Evolutionary conservation across 2,329 filamentous ascomycete genomes (phyloP), one percentile per base, ranked within the genome.

Genomic region (Lachnum nothofagi): DNA sequence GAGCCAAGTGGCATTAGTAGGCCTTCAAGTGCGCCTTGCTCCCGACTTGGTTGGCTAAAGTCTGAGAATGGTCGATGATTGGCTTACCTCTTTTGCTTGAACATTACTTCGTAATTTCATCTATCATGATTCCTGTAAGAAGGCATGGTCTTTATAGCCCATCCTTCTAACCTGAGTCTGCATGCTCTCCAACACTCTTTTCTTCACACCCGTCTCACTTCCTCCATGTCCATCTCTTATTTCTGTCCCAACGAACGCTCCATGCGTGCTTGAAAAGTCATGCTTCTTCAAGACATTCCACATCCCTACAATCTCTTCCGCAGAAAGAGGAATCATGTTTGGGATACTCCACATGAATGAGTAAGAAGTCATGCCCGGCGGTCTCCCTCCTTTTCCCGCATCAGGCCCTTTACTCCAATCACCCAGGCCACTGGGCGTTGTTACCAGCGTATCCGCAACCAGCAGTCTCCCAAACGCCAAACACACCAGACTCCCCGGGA

Each of bases 321-420:
- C 80, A 1, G 76, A 69, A 23, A 93, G 72, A 0, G 87, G 86
- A 16, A 91, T 89, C 78, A 75, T 73, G 63, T 89, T 88, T 1
- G 83, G 83, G 54, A 85, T 83, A 44, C 82, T 85, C 83, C 85
- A 91, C 77, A 88, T 83, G 67, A 90, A 91, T 0, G 79, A 70
- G 61, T 79, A 91, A 12, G 69, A 73, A 58, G 75, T 80, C 57
- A 76, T 63, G 0, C 71, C 73, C 2, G 53, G 44, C 0, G 76
- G 77, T 39, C 69, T 61, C 12, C 56, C 38, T 1, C 72, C 70
- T 8, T 66, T 57, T 0, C 46, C 58, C 1, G 72, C 71, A 9
- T 65, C 59, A 0, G 71, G 69, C 16, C 78, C 72, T 8, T 64
- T 62, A 0, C 66, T 64, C 73, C 75, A 79, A 58, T 68, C 70